Conservation (phyloP, 257 asterid species). For the Primulina huaijiensis region DNA sequence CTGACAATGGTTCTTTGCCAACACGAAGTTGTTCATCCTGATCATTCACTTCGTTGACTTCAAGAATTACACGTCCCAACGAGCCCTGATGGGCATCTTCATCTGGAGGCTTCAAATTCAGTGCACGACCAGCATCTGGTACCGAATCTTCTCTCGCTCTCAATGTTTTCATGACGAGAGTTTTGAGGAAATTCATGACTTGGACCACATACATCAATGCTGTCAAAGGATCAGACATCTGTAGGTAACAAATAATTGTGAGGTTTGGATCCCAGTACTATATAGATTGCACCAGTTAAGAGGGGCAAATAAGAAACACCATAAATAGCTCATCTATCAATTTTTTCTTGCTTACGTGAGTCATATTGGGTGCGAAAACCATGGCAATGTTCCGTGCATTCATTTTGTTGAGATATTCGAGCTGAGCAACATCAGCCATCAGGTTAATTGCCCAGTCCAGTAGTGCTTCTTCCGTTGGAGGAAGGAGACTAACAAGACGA, state of each 20-base stretch:
- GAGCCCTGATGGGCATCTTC: conserved; percentile 38
- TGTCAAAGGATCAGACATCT: conserved; percentile 77
- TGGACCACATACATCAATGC: conserved; percentile 71
- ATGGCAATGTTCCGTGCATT: conserved; percentile 80
- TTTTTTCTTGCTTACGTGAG: conserved; percentile 50
- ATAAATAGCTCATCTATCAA: background rate
- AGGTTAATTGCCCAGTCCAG: conserved; percentile 86
- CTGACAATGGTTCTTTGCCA: conserved; percentile 18
- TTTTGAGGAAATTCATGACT: conserved; percentile 75
- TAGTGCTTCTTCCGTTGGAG: conserved; percentile 71
- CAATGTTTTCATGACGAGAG: conserved; percentile 44
- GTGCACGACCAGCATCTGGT: conserved; percentile 32
- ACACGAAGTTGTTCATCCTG: conserved; percentile 20
- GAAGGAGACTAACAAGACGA: conserved; percentile 65
- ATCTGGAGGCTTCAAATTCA: conserved; percentile 40
- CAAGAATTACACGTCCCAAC: conserved; percentile 20
- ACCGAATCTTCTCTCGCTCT: conserved; percentile 50
- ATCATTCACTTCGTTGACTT: conserved; percentile 21
- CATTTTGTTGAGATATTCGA: conserved; percentile 75
- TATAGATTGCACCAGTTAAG: background rate
- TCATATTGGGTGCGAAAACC: conserved; percentile 96
- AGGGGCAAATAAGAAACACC: background rate
- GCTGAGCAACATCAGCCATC: conserved; percentile 92
- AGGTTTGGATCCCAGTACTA: background rate
- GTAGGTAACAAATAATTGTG: conserved; percentile 23